Evolutionary conservation across 1,284 basidiomycete species (phyloP).

Genomic region (Ustilago crameri): DNA sequence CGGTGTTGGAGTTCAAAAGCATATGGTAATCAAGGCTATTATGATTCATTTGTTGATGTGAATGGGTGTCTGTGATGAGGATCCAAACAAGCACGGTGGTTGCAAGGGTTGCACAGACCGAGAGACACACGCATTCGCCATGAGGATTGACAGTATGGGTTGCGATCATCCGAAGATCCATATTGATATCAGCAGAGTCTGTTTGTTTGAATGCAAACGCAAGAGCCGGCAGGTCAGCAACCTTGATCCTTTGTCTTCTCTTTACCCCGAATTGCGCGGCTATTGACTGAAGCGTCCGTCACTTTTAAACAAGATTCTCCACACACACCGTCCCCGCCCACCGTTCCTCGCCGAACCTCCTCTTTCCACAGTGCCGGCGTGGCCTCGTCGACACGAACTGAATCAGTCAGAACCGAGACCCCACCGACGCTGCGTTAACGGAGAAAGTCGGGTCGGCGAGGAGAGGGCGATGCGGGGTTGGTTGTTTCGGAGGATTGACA

Average conservation of each 20-base stretch:
- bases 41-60: no score
- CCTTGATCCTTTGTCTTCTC: no score
- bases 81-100: no score
- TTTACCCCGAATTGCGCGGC: no score
- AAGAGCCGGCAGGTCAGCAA: background rate
- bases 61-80: no score
- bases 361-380: background rate
- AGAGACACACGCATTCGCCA: no score
- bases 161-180: no score
- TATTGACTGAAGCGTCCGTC: background rate
- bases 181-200: no score
- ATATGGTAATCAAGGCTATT: no score
- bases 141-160: no score
- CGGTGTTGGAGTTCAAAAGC: background rate
- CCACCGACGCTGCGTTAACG: background rate
- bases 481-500: constrained; percentile 48
- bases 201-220: no score
- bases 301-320: constrained; percentile 5
- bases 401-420: constrained; percentile 11
- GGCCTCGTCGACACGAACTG: constrained; percentile 6
- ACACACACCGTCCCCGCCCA: background rate
- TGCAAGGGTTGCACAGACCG: no score
- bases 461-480: background rate
- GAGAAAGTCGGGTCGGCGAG: background rate
- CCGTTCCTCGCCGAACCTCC: background rate